phyloP scores from a whole-genome alignment of 768 basidiomycete species.

The Rhodosporidiobolus odoratus region DNA sequence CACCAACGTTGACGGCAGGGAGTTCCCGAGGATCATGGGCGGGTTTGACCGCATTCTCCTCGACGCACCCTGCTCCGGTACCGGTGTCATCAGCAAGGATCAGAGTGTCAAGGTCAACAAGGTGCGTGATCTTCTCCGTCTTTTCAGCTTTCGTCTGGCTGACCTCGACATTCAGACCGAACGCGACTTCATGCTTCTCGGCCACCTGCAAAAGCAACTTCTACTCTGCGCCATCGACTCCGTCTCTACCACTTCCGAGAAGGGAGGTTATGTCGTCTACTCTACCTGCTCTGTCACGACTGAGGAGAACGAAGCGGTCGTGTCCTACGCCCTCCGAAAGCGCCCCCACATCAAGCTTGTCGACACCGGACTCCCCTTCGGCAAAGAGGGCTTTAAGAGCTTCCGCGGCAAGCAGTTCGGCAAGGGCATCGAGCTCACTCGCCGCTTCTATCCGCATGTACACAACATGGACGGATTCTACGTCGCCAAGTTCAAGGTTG shows the following conservation, averaged over 20 bases:
- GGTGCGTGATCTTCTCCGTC: slow-evolving; percentile 53
- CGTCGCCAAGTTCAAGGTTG: slow-evolving; percentile 87
- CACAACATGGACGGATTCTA: slow-evolving; percentile 99
- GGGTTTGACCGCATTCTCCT: slow-evolving; percentile 96
- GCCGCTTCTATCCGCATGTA: slow-evolving; percentile 69
- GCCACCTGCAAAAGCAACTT: slow-evolving; percentile 95
- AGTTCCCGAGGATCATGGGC: slow-evolving; percentile 98
- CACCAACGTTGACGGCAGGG: slow-evolving; percentile 92
- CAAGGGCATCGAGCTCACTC: slow-evolving; percentile 68
- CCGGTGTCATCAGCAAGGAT: slow-evolving; percentile 97
- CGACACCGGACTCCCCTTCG: slow-evolving; percentile 86
- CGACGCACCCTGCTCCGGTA: slow-evolving; percentile 96
- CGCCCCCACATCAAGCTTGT: slow-evolving; percentile 88
- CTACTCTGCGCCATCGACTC: slow-evolving; percentile 98
- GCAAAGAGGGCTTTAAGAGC: slow-evolving; percentile 79
- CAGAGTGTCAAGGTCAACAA: slow-evolving; percentile 97
- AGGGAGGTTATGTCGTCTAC: slow-evolving; percentile 91
- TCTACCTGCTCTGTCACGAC: slow-evolving; percentile 98
- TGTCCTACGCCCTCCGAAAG: slow-evolving; percentile 93
- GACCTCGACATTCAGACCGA: slow-evolving; percentile 59
- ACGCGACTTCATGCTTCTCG: slow-evolving; percentile 90
- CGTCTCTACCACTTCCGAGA: slow-evolving; percentile 77
- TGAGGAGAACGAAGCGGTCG: slow-evolving; percentile 96
- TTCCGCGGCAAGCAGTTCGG: slow-evolving; percentile 88
- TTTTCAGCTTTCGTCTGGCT: not conserved